Conservation (phyloP, 148 eudicot genomes). For the Hydrangea macrophylla region DNA sequence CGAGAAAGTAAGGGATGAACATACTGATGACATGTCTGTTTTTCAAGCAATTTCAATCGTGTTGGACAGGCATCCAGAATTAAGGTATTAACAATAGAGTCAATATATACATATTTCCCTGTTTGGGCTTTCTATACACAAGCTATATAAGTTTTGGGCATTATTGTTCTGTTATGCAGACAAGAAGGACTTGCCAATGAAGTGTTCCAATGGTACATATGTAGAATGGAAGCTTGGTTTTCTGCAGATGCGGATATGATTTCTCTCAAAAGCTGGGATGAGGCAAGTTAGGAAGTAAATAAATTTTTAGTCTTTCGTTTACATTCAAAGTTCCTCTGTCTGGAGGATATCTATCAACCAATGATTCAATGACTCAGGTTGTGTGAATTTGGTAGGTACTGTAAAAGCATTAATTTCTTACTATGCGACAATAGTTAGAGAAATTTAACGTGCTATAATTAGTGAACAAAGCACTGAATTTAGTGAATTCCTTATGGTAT, state of each 20-base stretch:
- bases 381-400: too few relatives aligned
- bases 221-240: slow-evolving; percentile 99
- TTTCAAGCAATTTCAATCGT: slow-evolving; percentile 84
- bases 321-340: not conserved
- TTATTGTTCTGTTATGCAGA: slow-evolving; percentile 27
- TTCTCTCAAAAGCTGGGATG: slow-evolving; percentile 94
- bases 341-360: not conserved
- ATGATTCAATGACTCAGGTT: not conserved
- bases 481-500: too few relatives aligned
- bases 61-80: slow-evolving; percentile 67
- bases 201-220: slow-evolving; percentile 92
- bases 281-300: slow-evolving; percentile 49
- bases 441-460: too few relatives aligned
- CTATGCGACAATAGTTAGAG: too few relatives aligned
- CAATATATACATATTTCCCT: not conserved
- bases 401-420: too few relatives aligned
- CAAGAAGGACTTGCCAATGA: slow-evolving; percentile 90
- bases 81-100: slow-evolving; percentile 53
- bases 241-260: slow-evolving; percentile 99
- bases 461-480: too few relatives aligned
- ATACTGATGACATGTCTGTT: slow-evolving; percentile 77
- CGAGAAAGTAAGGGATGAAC: slow-evolving; percentile 78
- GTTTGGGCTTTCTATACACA: not conserved
- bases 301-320: not conserved
- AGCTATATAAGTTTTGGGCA: not conserved